Base-by-base conservation (phyloP, 2,329 filamentous ascomycete genomes). In the Calonectria pteridis region DNA sequence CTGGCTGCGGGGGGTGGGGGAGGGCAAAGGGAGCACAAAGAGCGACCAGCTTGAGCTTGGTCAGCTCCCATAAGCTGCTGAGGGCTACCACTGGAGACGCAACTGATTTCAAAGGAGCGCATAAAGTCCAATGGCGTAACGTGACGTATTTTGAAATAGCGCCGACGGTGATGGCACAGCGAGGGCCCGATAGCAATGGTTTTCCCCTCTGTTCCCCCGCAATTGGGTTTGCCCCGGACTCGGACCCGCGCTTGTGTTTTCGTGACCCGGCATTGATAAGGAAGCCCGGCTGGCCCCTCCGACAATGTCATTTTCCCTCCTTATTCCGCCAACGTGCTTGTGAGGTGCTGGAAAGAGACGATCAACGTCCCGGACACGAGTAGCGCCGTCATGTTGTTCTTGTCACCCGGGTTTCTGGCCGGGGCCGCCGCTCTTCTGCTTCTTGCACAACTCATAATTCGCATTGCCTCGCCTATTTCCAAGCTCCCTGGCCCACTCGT, bases 401-500 rank as follows among this genome's bases (percentile, higher is more conserved):
- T 80, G 23, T 84, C 82, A 11, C 81, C 84, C 37, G 49, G 76
- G 20, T 77, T 80, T 72, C 62, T 83, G 11, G 72, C 73, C 20
- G 79, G 76, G 20, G 74, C 63, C 37, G 77, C 73, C 18, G 72
- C 76, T 26, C 50, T 82, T 10, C 67, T 83, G 35, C 73, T 84
- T 6, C 28, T 79, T 50, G 26, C 80, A 26, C 77, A 81, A 49
- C 73, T 84, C 10, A 23, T 79, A 55, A 29, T 81, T 29, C 77
- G 80, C 49, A 29, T 85, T 31, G 33, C 81, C 40, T 85, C 85
- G 18, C 84, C 84, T 7, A 77, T 85, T 18, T 78, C 80, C 49
- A 82, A 79, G 59, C 72, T 91, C 10, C 90, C 90, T 0, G 90
- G 90, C 2, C 89, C 90, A 10, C 75, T 77, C 59, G 68, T 84